phyloP scores from a whole-genome alignment of 148 eudicot species.

The Agrostemma githago region DNA sequence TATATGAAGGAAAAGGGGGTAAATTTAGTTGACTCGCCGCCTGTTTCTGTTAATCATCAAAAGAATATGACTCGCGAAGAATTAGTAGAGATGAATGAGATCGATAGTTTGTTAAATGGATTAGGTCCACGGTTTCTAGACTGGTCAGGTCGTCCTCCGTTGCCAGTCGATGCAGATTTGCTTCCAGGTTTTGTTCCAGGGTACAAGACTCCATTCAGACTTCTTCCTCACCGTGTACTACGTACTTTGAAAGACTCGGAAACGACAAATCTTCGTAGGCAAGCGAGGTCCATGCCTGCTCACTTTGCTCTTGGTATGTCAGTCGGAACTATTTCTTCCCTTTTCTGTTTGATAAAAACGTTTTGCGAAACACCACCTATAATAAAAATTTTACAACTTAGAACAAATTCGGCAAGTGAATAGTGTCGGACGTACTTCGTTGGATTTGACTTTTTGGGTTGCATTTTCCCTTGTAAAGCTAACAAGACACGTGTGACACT shows the following conservation, averaged over 20 bases:
- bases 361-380: too few species aligned
- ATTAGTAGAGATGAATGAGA: conserved; percentile 46
- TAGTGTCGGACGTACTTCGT: too few species aligned
- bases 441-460: too few species aligned
- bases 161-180: conserved; percentile 93
- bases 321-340: neutral
- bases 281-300: conserved; percentile 74
- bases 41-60: conserved; percentile 22
- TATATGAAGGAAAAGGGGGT: conserved; percentile 40
- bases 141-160: conserved; percentile 79
- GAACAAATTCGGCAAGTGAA: too few species aligned
- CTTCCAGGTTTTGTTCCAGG: conserved; percentile 64
- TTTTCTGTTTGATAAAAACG: neutral
- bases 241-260: conserved; percentile 50
- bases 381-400: too few species aligned
- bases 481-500: too few species aligned
- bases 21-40: conserved; percentile 14
- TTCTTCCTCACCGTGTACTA: conserved; percentile 64
- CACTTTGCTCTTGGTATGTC: conserved; percentile 93
- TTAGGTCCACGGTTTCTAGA: conserved; percentile 79
- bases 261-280: conserved; percentile 55
- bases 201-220: conserved; percentile 73
- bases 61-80: conserved; percentile 53
- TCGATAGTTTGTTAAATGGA: conserved; percentile 53
- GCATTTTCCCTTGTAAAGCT: too few species aligned